These are phyloP conservation scores for Sclerotinia subarctica DNA, from an alignment of 2,329 filamentous ascomycete genomes.

Conservation along the genomic window DNA sequence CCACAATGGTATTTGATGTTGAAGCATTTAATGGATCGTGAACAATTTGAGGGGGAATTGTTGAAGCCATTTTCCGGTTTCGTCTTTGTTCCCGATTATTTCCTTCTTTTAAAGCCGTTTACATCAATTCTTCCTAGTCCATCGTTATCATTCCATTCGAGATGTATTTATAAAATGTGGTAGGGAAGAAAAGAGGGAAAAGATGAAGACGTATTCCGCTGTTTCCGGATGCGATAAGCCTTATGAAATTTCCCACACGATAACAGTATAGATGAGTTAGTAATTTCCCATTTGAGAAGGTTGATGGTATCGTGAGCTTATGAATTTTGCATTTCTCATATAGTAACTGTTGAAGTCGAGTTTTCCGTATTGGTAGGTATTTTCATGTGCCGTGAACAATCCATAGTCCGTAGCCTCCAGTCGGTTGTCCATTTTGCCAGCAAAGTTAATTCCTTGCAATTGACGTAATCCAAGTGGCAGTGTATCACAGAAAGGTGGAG, in stretches of 20 bases:
- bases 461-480: constrained; percentile 16
- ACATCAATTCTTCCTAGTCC: neutral
- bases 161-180: constrained; percentile 1
- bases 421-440: constrained; percentile 15
- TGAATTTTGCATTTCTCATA: neutral
- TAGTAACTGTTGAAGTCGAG: neutral
- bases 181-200: neutral
- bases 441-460: constrained; percentile 8
- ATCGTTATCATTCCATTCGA: neutral
- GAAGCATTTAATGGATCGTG: neutral
- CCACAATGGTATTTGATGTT: constrained; percentile 19
- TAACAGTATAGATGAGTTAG: neutral
- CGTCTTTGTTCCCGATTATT: constrained; percentile 18
- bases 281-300: neutral
- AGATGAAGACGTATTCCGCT: constrained; percentile 8
- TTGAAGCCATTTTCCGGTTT: constrained; percentile 15
- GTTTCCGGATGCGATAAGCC: constrained; percentile 18
- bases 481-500: neutral
- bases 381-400: neutral
- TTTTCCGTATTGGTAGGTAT: neutral
- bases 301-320: neutral
- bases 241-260: constrained; percentile 7
- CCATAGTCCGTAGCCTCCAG: neutral
- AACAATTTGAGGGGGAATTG: neutral
- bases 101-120: constrained; percentile 1